A percentile compares a stretch with the other conserved stretches of the same genome.
phyloP scores from a whole-genome alignment of 202 grass and related monocot species.

The Elaeis oleifera region DNA sequence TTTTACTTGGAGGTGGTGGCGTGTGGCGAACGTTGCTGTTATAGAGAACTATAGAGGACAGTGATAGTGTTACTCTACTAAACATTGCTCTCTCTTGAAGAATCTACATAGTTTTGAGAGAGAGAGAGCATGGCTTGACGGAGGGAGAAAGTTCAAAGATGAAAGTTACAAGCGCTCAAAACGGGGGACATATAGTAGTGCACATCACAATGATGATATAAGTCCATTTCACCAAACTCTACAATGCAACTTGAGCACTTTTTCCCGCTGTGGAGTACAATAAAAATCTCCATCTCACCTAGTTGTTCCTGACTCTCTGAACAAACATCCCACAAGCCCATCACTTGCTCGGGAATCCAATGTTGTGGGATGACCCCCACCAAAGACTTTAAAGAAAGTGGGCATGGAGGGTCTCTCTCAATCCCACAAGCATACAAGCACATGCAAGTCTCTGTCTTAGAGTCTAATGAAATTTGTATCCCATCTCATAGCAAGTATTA shows the following conservation, averaged over 20 bases:
- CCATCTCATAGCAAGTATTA: too few species aligned
- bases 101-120: too few species aligned
- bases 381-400: neutral
- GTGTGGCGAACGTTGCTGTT: too few species aligned
- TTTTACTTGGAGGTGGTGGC: too few species aligned
- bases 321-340: neutral
- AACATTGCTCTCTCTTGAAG: too few species aligned
- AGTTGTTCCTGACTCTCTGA: slow-evolving; percentile 2
- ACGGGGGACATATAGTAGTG: neutral
- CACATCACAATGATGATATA: slow-evolving; percentile 5
- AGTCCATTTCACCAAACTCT: slow-evolving; percentile 1
- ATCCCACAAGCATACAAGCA: neutral
- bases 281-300: neutral
- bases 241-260: neutral
- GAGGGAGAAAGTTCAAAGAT: too few species aligned
- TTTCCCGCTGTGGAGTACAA: neutral
- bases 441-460: too few species aligned
- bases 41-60: too few species aligned
- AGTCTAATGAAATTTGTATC: too few species aligned
- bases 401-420: neutral
- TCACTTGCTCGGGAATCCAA: slow-evolving; percentile 27
- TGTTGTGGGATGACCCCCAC: slow-evolving; percentile 16
- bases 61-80: too few species aligned
- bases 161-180: too few species aligned
- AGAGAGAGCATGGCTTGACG: too few species aligned